Conservation (phyloP, 495 filamentous ascomycete species). For the Aspergillus avenaceus region DNA sequence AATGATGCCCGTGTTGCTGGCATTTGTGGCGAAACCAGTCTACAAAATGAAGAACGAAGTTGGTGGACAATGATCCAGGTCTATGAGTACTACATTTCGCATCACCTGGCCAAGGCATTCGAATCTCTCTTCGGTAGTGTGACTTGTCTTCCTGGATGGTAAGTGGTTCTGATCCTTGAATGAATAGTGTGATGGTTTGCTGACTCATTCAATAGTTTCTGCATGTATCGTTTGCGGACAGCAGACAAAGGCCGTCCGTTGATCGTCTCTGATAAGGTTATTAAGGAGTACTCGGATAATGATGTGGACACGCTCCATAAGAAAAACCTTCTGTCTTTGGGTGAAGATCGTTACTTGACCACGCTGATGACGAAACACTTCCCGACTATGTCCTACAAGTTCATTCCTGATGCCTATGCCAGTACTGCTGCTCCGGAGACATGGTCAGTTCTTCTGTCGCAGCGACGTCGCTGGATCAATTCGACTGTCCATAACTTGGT, state of each 20-base stretch:
- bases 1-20: conserved; percentile 95
- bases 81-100: conserved; percentile 97
- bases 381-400: conserved; percentile 93
- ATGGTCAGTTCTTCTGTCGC: conserved; percentile 89
- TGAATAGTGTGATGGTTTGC: conserved; percentile 10
- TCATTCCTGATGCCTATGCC: conserved; percentile 87
- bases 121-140: conserved; percentile 94
- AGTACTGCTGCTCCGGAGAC: conserved; percentile 89
- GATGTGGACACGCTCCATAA: conserved; percentile 94
- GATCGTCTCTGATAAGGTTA: conserved; percentile 82
- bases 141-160: conserved; percentile 98
- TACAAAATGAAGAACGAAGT: conserved; percentile 88
- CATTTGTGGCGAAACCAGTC: conserved; percentile 94
- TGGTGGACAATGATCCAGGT: conserved; percentile 99
- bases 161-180: conserved; percentile 31
- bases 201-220: conserved; percentile 65
- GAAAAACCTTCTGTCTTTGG: conserved; percentile 93
- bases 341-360: conserved; percentile 96
- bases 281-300: conserved; percentile 82
- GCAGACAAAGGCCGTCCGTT: conserved; percentile 88
- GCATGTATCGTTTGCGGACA: conserved; percentile 95
- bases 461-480: conserved; percentile 97
- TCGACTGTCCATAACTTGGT: conserved; percentile 94
- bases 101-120: conserved; percentile 90
- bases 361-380: conserved; percentile 98